Conservation (phyloP, 805 yeast genomes). For the Candida endomychidarum region DNA sequence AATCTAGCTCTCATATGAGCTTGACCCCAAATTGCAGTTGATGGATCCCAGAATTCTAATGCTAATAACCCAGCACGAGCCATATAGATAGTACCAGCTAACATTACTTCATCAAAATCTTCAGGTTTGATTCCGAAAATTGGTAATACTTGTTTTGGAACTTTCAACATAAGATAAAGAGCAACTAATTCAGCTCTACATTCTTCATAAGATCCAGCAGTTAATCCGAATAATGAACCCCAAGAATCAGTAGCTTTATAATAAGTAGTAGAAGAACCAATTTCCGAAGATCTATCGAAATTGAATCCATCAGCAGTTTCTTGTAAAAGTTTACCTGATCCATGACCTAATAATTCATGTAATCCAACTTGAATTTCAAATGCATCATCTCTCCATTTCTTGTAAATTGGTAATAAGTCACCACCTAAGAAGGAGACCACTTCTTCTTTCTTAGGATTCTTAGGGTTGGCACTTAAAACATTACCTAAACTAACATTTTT, state of each 20-base stretch:
- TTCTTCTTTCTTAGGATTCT: constrained; percentile 63
- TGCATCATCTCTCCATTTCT: constrained; percentile 73
- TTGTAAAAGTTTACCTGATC: constrained; percentile 78
- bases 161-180: constrained; percentile 70
- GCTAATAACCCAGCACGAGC: constrained; percentile 84
- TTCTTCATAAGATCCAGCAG: constrained; percentile 88
- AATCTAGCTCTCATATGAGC: constrained; percentile 93
- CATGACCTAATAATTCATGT: constrained; percentile 90
- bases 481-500: constrained; percentile 89
- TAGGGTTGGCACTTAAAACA: constrained; percentile 67
- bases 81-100: constrained; percentile 75
- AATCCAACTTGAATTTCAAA: constrained; percentile 94
- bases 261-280: constrained; percentile 73
- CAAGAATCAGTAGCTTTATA: constrained; percentile 85
- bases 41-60: constrained; percentile 86
- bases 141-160: constrained; percentile 55
- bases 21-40: constrained; percentile 84
- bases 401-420: constrained; percentile 54
- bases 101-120: constrained; percentile 61
- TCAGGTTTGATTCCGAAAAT: constrained; percentile 67
- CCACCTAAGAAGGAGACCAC: constrained; percentile 65
- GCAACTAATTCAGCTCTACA: constrained; percentile 93
- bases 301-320: constrained; percentile 64
- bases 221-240: constrained; percentile 81
- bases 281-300: constrained; percentile 56